Evolutionary conservation across 768 basidiomycete genomes (phyloP).

Genomic region (Suillus americanus): DNA sequence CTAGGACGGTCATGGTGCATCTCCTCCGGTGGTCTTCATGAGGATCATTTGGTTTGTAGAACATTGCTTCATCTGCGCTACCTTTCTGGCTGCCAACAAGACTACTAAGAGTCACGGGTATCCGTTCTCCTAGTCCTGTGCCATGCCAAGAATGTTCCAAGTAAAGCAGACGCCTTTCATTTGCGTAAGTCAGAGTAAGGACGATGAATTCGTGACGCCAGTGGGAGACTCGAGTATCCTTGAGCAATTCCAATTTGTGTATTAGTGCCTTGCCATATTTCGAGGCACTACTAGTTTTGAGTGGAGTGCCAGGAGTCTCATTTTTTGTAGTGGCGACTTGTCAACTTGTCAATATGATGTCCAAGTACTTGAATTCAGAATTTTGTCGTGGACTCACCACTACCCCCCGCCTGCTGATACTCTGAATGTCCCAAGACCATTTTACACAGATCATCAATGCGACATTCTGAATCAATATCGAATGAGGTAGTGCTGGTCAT

Average conservation of each 20-base stretch:
- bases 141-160: conserved; percentile 1
- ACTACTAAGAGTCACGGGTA: not conserved
- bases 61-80: conserved; percentile 1
- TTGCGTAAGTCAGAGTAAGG: not conserved
- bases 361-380: not conserved
- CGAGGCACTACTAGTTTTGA: not conserved
- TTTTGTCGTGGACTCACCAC: not conserved
- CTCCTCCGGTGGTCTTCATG: not conserved
- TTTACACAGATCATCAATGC: not conserved
- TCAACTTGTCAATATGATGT: not conserved
- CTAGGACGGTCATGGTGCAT: not conserved
- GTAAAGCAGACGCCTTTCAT: not conserved
- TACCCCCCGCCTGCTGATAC: not conserved
- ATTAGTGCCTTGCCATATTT: not conserved
- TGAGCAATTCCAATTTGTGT: conserved; percentile 1
- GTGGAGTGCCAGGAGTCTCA: not conserved
- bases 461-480: not conserved
- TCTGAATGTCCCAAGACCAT: not conserved
- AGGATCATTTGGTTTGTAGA: not conserved
- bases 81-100: not conserved
- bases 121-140: not conserved
- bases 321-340: not conserved
- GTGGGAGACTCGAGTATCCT: not conserved
- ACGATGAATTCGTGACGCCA: conserved; percentile 1
- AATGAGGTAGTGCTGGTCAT: not conserved